Percentiles rank a stretch among this genome's conserved stretches.
These are phyloP conservation scores for Lathyrus tuberosus DNA, from an alignment of 306 rosid species.

Conservation along the genomic window DNA sequence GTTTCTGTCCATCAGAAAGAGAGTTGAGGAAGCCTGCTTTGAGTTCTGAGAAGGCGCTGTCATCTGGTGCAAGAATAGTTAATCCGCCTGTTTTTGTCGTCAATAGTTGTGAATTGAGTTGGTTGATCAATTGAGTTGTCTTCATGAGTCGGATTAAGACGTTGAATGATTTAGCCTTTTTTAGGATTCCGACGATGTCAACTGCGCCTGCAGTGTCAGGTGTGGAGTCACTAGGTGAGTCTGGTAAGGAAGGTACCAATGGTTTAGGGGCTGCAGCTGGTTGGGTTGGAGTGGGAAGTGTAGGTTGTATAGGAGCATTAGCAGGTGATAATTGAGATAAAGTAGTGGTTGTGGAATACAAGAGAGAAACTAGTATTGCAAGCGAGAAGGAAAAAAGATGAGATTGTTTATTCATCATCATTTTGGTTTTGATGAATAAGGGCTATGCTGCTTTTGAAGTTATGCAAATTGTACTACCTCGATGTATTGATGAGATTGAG, in stretches of 20 bases:
- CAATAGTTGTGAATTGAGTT: no score
- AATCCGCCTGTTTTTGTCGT: no score
- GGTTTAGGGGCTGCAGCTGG: conserved; percentile 39
- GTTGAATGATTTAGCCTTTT: no score
- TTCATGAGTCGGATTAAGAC: no score
- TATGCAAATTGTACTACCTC: background rate
- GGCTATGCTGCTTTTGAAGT: background rate
- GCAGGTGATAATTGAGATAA: conserved; percentile 50
- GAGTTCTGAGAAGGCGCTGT: no score
- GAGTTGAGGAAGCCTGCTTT: conserved; percentile 58
- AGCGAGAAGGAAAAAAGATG: conserved; percentile 33
- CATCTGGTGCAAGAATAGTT: no score
- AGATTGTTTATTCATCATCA: conserved; percentile 33
- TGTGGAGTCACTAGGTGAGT: conserved; percentile 40
- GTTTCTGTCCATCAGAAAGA: conserved; percentile 56
- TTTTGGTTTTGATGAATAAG: background rate
- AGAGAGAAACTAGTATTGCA: conserved; percentile 22
- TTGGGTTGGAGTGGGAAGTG: conserved; percentile 24
- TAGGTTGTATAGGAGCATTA: conserved; percentile 43
- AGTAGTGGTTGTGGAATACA: conserved; percentile 25
- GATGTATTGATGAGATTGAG: conserved; percentile 29
- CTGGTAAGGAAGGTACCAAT: conserved; percentile 45
- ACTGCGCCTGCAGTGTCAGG: conserved; percentile 34
- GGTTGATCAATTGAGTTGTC: no score
- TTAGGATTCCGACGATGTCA: no score